Evolutionary conservation across 352 stramenopile species (phyloP).

Genomic region (Phytophthora gonapodyides): DNA sequence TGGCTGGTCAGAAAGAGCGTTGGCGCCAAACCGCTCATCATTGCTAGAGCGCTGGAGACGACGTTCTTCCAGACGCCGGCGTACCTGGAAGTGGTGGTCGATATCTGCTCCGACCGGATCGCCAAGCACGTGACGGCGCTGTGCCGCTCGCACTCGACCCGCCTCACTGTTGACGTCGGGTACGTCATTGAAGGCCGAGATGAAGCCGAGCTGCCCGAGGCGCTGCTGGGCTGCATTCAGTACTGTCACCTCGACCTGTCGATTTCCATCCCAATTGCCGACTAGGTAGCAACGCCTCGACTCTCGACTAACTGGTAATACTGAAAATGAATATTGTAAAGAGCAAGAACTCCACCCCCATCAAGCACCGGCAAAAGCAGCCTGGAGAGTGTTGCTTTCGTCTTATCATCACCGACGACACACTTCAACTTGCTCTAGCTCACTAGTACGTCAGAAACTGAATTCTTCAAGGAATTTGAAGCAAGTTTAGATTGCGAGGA

Average conservation of each 20-base stretch:
- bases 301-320: neutral
- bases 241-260: constrained; percentile 79
- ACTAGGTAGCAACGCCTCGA: constrained; percentile 9
- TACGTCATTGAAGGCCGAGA: constrained; percentile 79
- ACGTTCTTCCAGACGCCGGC: constrained; percentile 58
- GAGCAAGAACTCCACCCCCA: too few relatives aligned
- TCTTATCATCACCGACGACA: too few relatives aligned
- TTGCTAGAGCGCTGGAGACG: constrained; percentile 67
- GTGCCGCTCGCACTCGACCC: constrained; percentile 66
- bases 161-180: constrained; percentile 76
- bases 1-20: constrained; percentile 87
- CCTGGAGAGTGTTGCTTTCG: too few relatives aligned
- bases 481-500: constrained; percentile 1
- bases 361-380: too few relatives aligned
- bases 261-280: constrained; percentile 54
- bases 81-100: constrained; percentile 80
- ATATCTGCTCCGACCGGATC: constrained; percentile 76
- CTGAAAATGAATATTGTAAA: constrained; percentile 27
- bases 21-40: constrained; percentile 75
- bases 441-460: constrained; percentile 9
- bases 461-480: constrained; percentile 1
- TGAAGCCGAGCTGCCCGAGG: constrained; percentile 74
- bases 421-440: too few relatives aligned
- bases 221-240: constrained; percentile 78
- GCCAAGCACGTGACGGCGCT: constrained; percentile 82